These are phyloP conservation scores for Circinella umbellata DNA, from an alignment of 371 early-diverging fungal genomes.

Conservation along the genomic window DNA sequence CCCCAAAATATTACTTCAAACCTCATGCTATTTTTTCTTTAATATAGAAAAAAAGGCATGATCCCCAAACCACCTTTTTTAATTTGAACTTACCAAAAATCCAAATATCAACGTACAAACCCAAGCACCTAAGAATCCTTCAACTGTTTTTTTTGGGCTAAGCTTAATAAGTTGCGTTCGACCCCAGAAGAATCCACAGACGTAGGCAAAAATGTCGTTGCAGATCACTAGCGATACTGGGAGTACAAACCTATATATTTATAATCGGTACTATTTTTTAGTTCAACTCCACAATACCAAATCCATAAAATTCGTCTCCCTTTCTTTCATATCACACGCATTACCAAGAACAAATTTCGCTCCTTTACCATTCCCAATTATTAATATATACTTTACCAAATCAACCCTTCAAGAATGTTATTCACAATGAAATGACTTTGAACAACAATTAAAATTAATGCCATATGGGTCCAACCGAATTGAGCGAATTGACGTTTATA, in stretches of 20 bases:
- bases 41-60: too few relatives aligned
- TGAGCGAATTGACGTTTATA: slow-evolving; percentile 91
- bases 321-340: background rate
- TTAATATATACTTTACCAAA: slow-evolving; percentile 72
- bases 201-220: slow-evolving; percentile 98
- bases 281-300: too few relatives aligned
- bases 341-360: background rate
- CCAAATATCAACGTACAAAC: slow-evolving; percentile 89
- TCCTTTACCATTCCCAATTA: background rate
- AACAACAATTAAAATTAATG: slow-evolving; percentile 84
- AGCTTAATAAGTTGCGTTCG: slow-evolving; percentile 91
- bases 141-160: slow-evolving; percentile 99
- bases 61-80: too few relatives aligned
- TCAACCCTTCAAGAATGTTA: slow-evolving; percentile 96
- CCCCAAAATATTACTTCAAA: background rate
- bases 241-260: slow-evolving; percentile 69
- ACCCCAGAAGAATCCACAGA: slow-evolving; percentile 95
- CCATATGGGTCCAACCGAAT: slow-evolving; percentile 97
- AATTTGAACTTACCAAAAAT: slow-evolving; percentile 61
- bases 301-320: background rate
- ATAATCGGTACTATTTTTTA: too few relatives aligned
- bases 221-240: slow-evolving; percentile 92
- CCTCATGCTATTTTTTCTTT: too few relatives aligned
- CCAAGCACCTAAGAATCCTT: slow-evolving; percentile 97
- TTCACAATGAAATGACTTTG: slow-evolving; percentile 94